Conservation (phyloP, 2,329 filamentous ascomycete species). For the Leptodontidium sp. region DNA sequence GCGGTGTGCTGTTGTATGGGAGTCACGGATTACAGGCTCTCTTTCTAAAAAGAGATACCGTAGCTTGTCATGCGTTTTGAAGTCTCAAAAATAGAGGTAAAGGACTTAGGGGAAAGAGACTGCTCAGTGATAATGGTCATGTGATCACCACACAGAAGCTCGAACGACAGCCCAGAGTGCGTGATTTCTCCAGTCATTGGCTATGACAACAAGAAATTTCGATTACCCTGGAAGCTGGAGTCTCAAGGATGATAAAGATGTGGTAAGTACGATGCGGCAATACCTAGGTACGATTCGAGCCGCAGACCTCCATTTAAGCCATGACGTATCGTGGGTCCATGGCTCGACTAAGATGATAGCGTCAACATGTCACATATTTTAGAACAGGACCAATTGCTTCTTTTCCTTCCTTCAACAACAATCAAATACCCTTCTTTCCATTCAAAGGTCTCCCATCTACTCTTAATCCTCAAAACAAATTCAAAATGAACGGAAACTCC, state of each 20-base stretch:
- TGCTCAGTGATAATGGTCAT: too few species aligned
- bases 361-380: constrained; percentile 22
- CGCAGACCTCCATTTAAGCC: constrained; percentile 9
- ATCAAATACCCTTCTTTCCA: background rate
- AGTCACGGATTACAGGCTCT: too few species aligned
- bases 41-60: too few species aligned
- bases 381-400: background rate
- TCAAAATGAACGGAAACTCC: constrained; percentile 42
- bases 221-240: background rate
- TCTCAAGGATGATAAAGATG: background rate
- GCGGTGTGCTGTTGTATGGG: too few species aligned
- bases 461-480: background rate
- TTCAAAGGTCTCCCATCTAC: background rate
- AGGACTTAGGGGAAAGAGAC: too few species aligned
- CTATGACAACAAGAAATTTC: too few species aligned
- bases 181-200: too few species aligned
- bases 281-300: constrained; percentile 8
- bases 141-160: too few species aligned
- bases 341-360: constrained; percentile 19
- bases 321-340: constrained; percentile 26
- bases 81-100: too few species aligned
- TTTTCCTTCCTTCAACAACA: background rate
- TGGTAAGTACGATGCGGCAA: constrained; percentile 13
- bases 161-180: too few species aligned
- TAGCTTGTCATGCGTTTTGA: too few species aligned